These are phyloP conservation scores for Ambispora gerdemannii DNA, from an alignment of 192 early-diverging fungal species.

Conservation along the genomic window DNA sequence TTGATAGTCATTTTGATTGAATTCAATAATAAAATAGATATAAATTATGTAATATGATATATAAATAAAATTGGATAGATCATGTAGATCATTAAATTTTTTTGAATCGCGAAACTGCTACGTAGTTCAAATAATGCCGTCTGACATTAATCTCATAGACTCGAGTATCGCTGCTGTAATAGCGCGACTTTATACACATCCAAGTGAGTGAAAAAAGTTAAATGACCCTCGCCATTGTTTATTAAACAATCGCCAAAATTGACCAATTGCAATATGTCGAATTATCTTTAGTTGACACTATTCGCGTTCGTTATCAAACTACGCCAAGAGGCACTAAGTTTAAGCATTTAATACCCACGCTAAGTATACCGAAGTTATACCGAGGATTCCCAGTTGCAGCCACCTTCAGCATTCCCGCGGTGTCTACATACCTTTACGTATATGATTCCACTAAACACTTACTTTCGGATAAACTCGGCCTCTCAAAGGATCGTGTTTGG, in stretches of 20 bases:
- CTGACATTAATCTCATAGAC: constrained; percentile 38
- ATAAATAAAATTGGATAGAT: too few species aligned
- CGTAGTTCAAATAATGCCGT: too few species aligned
- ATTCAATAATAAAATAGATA: too few species aligned
- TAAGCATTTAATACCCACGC: constrained; percentile 19
- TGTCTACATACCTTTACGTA: constrained; percentile 63
- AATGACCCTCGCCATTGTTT: neutral
- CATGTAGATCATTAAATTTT: too few species aligned
- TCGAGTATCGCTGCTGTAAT: constrained; percentile 57
- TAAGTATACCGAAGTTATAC: constrained; percentile 49
- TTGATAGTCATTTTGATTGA: neutral
- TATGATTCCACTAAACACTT: constrained; percentile 64
- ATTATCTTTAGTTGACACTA: constrained; percentile 61
- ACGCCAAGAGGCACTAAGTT: constrained; percentile 26
- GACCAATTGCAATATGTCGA: neutral
- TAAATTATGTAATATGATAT: too few species aligned
- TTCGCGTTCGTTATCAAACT: constrained; percentile 69
- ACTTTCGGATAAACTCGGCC: constrained; percentile 27
- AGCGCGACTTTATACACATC: constrained; percentile 64
- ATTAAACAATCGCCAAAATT: neutral
- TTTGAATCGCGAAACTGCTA: neutral
- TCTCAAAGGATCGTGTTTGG: constrained; percentile 38
- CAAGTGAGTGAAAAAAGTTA: constrained; percentile 38
- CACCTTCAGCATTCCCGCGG: constrained; percentile 66
- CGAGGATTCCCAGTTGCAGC: constrained; percentile 67